phyloP scores from a whole-genome alignment of 306 rosid species.

The Alnus glutinosa region DNA sequence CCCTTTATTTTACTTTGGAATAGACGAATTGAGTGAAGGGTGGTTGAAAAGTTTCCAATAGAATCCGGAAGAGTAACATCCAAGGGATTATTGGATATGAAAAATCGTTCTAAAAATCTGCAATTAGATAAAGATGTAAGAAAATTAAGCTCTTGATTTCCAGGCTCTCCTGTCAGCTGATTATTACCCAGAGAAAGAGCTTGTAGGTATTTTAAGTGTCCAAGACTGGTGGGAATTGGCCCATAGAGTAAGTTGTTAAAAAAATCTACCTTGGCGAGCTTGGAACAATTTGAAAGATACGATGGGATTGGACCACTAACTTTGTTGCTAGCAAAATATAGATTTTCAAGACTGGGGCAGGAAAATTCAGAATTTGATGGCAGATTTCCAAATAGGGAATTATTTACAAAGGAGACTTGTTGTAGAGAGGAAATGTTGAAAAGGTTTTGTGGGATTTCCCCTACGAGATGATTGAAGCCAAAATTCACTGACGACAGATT shows the following conservation, averaged over 20 bases:
- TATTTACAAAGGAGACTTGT: not conserved
- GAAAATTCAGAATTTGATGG: not conserved
- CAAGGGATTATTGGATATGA: too few relatives aligned
- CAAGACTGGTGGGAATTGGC: not conserved
- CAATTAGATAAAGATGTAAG: too few relatives aligned
- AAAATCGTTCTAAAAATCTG: too few relatives aligned
- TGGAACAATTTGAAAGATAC: not conserved
- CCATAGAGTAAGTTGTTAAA: not conserved
- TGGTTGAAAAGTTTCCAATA: too few relatives aligned
- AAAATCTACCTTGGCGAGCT: not conserved
- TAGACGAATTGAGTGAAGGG: too few relatives aligned
- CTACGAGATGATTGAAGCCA: not conserved
- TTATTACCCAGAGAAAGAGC: too few relatives aligned
- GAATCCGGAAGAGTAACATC: too few relatives aligned
- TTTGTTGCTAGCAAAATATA: not conserved
- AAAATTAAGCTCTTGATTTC: too few relatives aligned
- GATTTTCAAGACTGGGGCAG: not conserved
- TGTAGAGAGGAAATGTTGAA: not conserved
- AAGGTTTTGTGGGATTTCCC: not conserved
- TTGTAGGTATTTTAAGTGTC: not conserved
- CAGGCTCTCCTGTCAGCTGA: too few relatives aligned
- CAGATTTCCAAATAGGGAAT: not conserved
- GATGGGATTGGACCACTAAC: not conserved
- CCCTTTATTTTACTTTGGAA: too few relatives aligned
- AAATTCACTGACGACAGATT: not conserved